Base-by-base conservation (phyloP, 2,329 filamentous ascomycete genomes). In the Verruconis gallopava region DNA sequence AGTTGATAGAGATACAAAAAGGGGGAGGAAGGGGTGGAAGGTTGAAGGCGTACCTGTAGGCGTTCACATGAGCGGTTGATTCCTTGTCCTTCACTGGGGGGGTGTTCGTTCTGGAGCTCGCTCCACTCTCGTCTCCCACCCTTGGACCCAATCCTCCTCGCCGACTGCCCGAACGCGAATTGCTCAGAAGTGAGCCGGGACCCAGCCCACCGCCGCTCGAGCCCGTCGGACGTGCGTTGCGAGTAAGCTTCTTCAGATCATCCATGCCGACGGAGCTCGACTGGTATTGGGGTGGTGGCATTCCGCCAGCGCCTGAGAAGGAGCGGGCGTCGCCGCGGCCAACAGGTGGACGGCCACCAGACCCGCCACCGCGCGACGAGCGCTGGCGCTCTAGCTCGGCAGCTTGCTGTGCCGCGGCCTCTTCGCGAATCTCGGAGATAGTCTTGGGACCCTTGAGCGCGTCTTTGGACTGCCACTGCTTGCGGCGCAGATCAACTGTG, bases 381-480 rank as follows among this genome's bases (percentile, higher is more conserved):
- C 70, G 67, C 35, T 66, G 57, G 47, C 71, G 68, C 56, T 77
- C 72, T 54, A 70, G 63, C 55, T 95, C 88, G 43, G 81, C 81
- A 46, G 85, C 85, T 51, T 82, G 78, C 35, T 81, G 82, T 18
- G 21, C 18, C 41, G 75, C 72, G 50, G 85, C 85, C 65, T 86
- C 82, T 45, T 79, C 81, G 58, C 86, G 84, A 51, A 98, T 84
- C 65, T 96, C 84, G 3, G 86, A 78, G 41, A 98, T 81, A 5
- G 91, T 98, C 78, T 95, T 95, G 45, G 91, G 91, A 28, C 91
- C 91, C 71, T 96, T 96, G 65, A 88, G 82, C 42, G 69, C 67
- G 58, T 93, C 85, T 71, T 94, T 95, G 44, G 85, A 86, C 47
- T 73, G 63, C 91, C 91, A 98, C 58, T 74, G 71, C 40, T 70